phyloP scores from a whole-genome alignment of 2,329 filamentous ascomycete genomes.

The Alternaria novae-zelandiae region DNA sequence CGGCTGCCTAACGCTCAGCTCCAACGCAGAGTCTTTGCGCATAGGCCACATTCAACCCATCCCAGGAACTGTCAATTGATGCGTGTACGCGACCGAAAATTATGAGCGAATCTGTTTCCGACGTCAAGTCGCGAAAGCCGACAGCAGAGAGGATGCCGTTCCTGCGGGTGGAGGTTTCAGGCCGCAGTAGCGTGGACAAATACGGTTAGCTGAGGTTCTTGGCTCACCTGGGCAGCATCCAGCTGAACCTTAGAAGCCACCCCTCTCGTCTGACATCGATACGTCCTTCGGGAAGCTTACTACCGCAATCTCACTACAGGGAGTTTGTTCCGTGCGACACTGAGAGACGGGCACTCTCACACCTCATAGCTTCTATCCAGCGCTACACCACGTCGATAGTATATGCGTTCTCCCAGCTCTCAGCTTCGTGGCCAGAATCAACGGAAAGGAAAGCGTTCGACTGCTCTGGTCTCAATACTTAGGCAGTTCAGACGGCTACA shows the following conservation, averaged over 20 bases:
- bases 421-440: no score
- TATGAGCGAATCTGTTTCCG: not conserved
- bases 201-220: not conserved
- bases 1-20: not conserved
- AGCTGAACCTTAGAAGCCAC: no score
- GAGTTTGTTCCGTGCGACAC: not conserved
- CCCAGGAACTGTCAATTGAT: rapidly evolving
- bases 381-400: not conserved
- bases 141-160: not conserved
- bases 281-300: not conserved
- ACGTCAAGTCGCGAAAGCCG: not conserved
- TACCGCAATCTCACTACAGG: no score
- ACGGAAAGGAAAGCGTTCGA: no score
- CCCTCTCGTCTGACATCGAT: not conserved
- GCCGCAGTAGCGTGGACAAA: not conserved
- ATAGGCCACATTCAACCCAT: not conserved
- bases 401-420: no score
- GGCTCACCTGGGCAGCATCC: not conserved
- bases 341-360: not conserved
- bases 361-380: not conserved
- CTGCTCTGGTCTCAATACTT: no score
- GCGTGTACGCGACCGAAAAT: not conserved
- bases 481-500: no score
- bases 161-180: not conserved
- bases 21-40: not conserved